Percentiles rank a stretch among this genome's conserved stretches.
Evolutionary conservation across 1,139 yeast species (phyloP).

Genomic region (Meyerozyma carpophila): DNA sequence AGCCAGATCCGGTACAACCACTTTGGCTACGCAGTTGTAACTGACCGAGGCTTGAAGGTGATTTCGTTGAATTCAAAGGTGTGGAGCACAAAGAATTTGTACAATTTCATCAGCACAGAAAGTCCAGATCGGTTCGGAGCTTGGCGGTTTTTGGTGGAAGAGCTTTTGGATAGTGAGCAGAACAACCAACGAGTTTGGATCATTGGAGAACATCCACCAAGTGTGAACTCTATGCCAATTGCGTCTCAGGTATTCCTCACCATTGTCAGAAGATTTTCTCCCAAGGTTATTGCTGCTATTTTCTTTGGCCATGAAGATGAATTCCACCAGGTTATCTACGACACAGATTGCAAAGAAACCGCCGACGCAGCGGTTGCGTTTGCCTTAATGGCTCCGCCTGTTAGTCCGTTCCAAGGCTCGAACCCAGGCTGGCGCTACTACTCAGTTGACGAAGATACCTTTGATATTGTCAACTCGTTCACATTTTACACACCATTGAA

Average conservation of each 20-base stretch:
- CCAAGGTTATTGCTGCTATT: conserved; percentile 27
- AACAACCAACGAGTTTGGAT: conserved; percentile 29
- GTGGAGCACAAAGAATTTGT: conserved; percentile 24
- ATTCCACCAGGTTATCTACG: conserved; percentile 21
- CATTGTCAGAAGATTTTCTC: conserved; percentile 27
- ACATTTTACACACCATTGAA: conserved; percentile 25
- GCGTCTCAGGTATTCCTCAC: conserved; percentile 21
- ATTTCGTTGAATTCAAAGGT: conserved; percentile 27
- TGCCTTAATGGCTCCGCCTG: conserved; percentile 27
- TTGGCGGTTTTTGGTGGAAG: conserved; percentile 25
- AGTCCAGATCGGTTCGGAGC: conserved; percentile 22
- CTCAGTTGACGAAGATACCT: conserved; percentile 23
- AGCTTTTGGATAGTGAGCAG: conserved; percentile 22
- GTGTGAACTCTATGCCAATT: conserved; percentile 18
- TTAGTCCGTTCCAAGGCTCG: conserved; percentile 22
- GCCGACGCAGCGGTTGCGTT: conserved; percentile 16
- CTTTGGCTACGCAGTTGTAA: conserved; percentile 21
- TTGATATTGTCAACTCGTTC: conserved; percentile 23
- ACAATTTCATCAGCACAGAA: conserved; percentile 16
- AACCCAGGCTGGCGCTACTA: conserved; percentile 33
- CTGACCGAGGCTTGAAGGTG: conserved; percentile 23
- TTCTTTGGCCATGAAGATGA: conserved; percentile 26
- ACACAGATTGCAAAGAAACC: conserved; percentile 9
- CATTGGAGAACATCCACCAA: conserved; percentile 24
- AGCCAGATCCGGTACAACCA: conserved; percentile 25